Evolutionary conservation across 2,329 filamentous ascomycete species (phyloP), one percentile per base, ranked within the genome.

Genomic region (Chrysoporthe puriensis): DNA sequence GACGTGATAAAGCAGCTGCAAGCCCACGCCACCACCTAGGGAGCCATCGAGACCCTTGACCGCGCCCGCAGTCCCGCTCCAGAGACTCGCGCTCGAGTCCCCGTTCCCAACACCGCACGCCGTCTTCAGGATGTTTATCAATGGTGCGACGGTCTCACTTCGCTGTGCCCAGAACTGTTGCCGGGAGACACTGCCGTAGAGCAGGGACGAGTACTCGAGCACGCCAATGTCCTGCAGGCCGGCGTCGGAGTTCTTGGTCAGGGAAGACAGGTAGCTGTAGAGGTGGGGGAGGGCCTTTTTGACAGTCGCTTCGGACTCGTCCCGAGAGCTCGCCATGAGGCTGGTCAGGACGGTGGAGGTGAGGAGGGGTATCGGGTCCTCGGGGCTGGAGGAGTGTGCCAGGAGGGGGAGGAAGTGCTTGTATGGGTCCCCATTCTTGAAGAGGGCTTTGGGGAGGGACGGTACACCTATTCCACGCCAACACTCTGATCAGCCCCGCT

Each of bases 211-310:
- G 80, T 95, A 96, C 76, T 95, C 89, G 75, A 96, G 92, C 14
- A 98, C 94, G 36, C 94, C 95, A 76, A 98, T 97, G 76, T 99
- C 96, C 80, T 99, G 96, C 66, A 97, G 85, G 50, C 93, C 93
- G 66, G 92, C 91, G 79, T 99, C 96, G 54, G 91, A 87, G 76
- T 90, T 93, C 83, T 94, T 94, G 68, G 92, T 90, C 66, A 98
- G 84, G 64, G 89, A 89, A 8, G 94, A 92, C 42, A 98, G 88
- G 79, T 97, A 98, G 75, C 87, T 90, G 79, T 96, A 92, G 62
- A 98, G 85, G 74, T 93, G 85, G 21, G 93, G 91, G 57, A 98
- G 86, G 26, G 94, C 92, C 72, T 77, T 78, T 69, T 92, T 86
- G 64, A 90, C 84, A 66, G 94, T 91, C 65, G 92, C 87, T 62